These are phyloP conservation scores for Boletales sp. DNA, from an alignment of 768 basidiomycete species.

Conservation along the genomic window DNA sequence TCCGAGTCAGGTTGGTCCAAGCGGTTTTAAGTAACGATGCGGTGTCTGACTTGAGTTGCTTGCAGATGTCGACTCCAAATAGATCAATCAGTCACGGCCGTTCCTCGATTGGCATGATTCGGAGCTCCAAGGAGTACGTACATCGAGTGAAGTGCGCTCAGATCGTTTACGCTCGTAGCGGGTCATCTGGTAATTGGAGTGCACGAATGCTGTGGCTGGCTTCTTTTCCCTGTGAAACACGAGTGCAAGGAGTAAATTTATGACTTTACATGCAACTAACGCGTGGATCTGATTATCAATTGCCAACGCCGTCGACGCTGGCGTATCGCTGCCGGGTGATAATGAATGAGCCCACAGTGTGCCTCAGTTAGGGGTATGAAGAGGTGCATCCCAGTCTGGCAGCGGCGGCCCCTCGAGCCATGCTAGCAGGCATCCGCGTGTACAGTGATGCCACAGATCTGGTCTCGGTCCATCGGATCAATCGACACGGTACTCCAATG, in stretches of 20 bases:
- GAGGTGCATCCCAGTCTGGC: not conserved
- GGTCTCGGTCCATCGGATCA: constrained; percentile 9
- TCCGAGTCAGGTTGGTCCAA: constrained; percentile 1
- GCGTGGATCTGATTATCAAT: constrained; percentile 8
- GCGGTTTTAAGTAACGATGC: not conserved
- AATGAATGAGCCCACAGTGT: not conserved
- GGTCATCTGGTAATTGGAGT: constrained; percentile 2
- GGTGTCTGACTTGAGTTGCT: too few relatives aligned
- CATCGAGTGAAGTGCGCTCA: too few relatives aligned
- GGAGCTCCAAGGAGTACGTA: too few relatives aligned
- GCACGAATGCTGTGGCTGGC: not conserved
- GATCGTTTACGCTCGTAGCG: not conserved
- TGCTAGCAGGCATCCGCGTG: constrained; percentile 21
- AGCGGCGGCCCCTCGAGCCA: not conserved
- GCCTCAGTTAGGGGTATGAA: constrained; percentile 12
- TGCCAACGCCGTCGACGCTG: constrained; percentile 5
- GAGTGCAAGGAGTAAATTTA: not conserved
- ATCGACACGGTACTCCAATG: not conserved
- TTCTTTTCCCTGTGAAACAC: not conserved
- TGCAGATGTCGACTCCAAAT: too few relatives aligned
- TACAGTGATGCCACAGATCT: constrained; percentile 5
- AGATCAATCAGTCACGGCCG: too few relatives aligned
- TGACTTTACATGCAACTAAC: constrained; percentile 7
- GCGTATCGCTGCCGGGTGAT: constrained; percentile 6
- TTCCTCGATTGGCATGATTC: too few relatives aligned